Base-by-base conservation (phyloP, 2,329 filamentous ascomycete species). In the Talaromyces albobiverticillius region DNA sequence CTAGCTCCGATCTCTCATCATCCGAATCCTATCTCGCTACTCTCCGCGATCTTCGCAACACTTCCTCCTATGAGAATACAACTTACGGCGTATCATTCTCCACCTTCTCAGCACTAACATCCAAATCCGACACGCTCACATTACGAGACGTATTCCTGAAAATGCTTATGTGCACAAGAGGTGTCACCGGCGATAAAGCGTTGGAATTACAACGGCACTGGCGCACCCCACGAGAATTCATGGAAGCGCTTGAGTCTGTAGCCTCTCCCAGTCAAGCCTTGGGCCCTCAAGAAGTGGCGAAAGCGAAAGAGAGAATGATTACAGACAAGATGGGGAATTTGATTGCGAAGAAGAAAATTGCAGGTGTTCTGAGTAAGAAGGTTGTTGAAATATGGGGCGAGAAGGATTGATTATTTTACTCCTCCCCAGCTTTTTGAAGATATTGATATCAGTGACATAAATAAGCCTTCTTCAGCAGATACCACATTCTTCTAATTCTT, bases 161-260 rank as follows among this genome's bases (percentile, higher is more conserved):
- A 70, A 93, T 94, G 88, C 79, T 94, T 46, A 91, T 94, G 88
- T 90, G 87, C 59, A 89, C 82, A 1, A 81, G 81, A 52, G 87
- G 88, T 1, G 77, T 94, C 11, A 89, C 87, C 1, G 87, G 86
- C 3, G 88, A 92, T 61, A 89, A 88, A 62, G 89, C 89, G 0
- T 70, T 92, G 4, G 88, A 90, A 70, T 90, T 94, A 11, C 89
- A 93, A 65, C 85, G 83, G 60, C 74, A 79, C n/a, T 94, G 89
- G 87, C 82, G 79, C 59, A 93, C 89, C 2, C 89, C 89, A 0
- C 76, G 81, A 55, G 82, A 83, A 1, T 82, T 94, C 48, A 74
- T 89, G n/a, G 82, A 85, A 63, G 88, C 87, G 0, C 91, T 83
- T 62, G 81, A 84, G 60, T 70, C 69, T 1, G 82, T 83, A 47